Evolutionary conservation across 495 filamentous ascomycete genomes (phyloP).

Genomic region (Ramalina intermedia): DNA sequence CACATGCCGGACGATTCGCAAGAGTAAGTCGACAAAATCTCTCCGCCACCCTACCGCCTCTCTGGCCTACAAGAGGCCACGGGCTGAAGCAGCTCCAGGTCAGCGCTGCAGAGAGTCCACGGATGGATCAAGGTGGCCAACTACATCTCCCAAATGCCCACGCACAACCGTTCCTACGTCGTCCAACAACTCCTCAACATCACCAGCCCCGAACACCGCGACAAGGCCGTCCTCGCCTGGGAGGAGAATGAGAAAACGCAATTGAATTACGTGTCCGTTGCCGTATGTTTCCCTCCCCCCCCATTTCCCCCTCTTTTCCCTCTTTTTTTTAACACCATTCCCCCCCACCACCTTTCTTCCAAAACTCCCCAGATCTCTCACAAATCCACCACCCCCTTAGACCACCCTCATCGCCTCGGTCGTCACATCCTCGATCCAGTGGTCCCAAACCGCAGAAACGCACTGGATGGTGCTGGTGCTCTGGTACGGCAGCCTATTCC

Average conservation of each 20-base stretch:
- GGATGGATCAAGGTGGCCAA: background rate
- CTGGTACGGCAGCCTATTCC: background rate
- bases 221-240: background rate
- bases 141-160: background rate
- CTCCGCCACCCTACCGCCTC: too few species aligned
- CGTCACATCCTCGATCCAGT: background rate
- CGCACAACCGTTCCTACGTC: background rate
- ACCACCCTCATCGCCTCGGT: constrained; percentile 1
- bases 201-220: background rate
- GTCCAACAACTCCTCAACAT: background rate
- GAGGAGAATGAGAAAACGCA: background rate
- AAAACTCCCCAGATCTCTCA: background rate
- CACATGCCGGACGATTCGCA: too few species aligned
- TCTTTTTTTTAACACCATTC: too few species aligned
- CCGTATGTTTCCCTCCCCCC: background rate
- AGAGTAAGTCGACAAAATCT: too few species aligned
- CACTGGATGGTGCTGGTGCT: constrained; percentile 1
- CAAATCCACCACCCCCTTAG: background rate
- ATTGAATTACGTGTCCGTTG: background rate
- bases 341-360: background rate
- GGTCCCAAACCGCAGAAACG: background rate
- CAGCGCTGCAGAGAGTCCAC: background rate
- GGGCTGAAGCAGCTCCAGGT: too few species aligned
- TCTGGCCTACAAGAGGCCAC: too few species aligned
- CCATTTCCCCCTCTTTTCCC: too few species aligned